Evolutionary conservation across 1,284 basidiomycete genomes (phyloP).

Genomic region (Heterobasidion parviporum): DNA sequence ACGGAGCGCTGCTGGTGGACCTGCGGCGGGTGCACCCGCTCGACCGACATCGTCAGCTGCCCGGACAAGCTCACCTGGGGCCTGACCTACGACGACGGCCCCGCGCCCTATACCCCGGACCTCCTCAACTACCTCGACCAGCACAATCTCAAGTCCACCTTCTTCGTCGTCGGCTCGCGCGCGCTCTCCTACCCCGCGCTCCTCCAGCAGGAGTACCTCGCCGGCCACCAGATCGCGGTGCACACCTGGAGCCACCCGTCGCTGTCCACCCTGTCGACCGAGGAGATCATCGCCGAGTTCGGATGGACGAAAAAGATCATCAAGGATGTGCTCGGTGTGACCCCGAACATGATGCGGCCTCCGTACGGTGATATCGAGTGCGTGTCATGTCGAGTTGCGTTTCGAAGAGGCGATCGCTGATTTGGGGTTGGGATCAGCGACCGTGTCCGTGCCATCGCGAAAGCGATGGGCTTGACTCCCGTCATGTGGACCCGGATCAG

Average conservation of each 20-base stretch:
- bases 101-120: slow-evolving; percentile 74
- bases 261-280: slow-evolving; percentile 73
- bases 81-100: slow-evolving; percentile 71
- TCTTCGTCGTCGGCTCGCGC: slow-evolving; percentile 84
- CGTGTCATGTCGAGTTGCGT: slow-evolving; percentile 12
- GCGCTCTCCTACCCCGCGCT: slow-evolving; percentile 52
- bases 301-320: slow-evolving; percentile 85
- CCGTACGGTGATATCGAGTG: slow-evolving; percentile 66
- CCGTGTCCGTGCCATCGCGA: slow-evolving; percentile 72
- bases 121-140: slow-evolving; percentile 63
- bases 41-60: slow-evolving; percentile 65
- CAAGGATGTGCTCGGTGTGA: slow-evolving; percentile 68
- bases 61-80: slow-evolving; percentile 69
- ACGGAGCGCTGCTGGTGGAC: slow-evolving; percentile 77
- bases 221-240: slow-evolving; percentile 60
- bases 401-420: slow-evolving; percentile 7
- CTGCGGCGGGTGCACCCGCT: slow-evolving; percentile 66
- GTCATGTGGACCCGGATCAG: slow-evolving; percentile 65
- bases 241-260: slow-evolving; percentile 64
- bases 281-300: slow-evolving; percentile 82
- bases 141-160: slow-evolving; percentile 69
- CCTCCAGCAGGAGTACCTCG: slow-evolving; percentile 67
- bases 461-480: slow-evolving; percentile 59
- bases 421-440: slow-evolving; percentile 37
- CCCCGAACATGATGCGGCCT: slow-evolving; percentile 58